phyloP scores from a whole-genome alignment of 1,139 yeast genomes.

The Sugiyamaella paludigena region DNA sequence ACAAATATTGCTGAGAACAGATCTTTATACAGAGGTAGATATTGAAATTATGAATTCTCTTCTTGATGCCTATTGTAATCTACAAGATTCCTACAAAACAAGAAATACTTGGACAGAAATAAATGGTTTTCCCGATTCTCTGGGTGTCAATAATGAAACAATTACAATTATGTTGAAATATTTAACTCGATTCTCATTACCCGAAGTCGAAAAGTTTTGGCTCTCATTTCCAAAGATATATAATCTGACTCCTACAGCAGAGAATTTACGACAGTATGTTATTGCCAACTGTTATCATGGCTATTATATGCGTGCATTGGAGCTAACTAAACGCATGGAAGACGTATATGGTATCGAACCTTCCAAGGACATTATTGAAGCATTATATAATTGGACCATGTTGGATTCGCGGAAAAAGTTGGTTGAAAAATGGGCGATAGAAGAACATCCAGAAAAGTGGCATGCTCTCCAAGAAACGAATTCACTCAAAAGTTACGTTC shows the following conservation, averaged over 20 bases:
- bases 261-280: slow-evolving; percentile 61
- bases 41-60: slow-evolving; percentile 59
- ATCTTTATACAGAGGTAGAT: slow-evolving; percentile 57
- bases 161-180: slow-evolving; percentile 71
- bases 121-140: slow-evolving; percentile 49
- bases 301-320: slow-evolving; percentile 55
- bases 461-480: slow-evolving; percentile 40
- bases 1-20: slow-evolving; percentile 67
- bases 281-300: slow-evolving; percentile 77
- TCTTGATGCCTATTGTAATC: slow-evolving; percentile 62
- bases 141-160: slow-evolving; percentile 60
- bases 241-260: slow-evolving; percentile 53
- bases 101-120: slow-evolving; percentile 62
- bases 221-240: slow-evolving; percentile 50
- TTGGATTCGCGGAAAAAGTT: slow-evolving; percentile 47
- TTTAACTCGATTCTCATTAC: slow-evolving; percentile 54
- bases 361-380: slow-evolving; percentile 50
- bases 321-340: slow-evolving; percentile 49
- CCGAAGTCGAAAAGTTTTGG: slow-evolving; percentile 65
- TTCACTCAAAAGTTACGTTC: slow-evolving; percentile 38
- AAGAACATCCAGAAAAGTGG: slow-evolving; percentile 51
- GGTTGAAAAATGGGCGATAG: slow-evolving; percentile 55
- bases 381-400: slow-evolving; percentile 62
- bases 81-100: slow-evolving; percentile 60
- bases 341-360: slow-evolving; percentile 51